Evolutionary conservation across 352 stramenopile species (phyloP), one percentile per base, ranked within the genome.

Genomic region (Phytophthora colocasiae): DNA sequence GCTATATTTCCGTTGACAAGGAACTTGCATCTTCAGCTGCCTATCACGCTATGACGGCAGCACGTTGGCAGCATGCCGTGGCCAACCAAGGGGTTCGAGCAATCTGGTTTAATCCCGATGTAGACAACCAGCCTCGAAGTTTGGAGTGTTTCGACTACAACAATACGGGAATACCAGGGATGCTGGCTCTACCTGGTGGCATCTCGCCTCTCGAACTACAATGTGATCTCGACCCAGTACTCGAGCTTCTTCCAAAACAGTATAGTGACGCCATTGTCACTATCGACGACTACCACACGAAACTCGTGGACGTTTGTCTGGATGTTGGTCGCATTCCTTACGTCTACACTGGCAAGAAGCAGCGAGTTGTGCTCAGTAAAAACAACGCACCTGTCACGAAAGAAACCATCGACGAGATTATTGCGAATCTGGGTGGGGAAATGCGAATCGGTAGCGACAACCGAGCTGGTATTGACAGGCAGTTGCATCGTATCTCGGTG

Each of bases 401-500:
- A 11, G 64, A 82, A 2, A 77, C 92, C 7, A 70, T 96, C 14
- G 59, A 84, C n/a, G 66, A 80, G 11, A 77, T 96, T 6, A 45
- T 91, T 0, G 27, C 45, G 7, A 64, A 67, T 1, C 34, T 93
- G 1, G 74, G 83, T 22, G 75, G 75, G 26, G 63, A 78, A 53
- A 55, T 53, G 50, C 65, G 69, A 9, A 95, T 97, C 54, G 85
- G 85, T 49, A 46, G 49, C 27, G 90, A 97, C 70, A 97, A 97
- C 66, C 82, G 88, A 36, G 84, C 75, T 2, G 85, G 81, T 11
- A 68, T 97, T 46, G 75, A 92, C 60, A 50, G 77, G 5, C 72
- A 94, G 60, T 66, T 97, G 19, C 88, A 96, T 61, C 81, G 92
- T 40, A 83, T 97, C 57, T 94, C 79, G 12, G 81, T 81, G 36